Evolutionary conservation across 345 rosid genomes (phyloP).

Genomic region (Alliaria petiolata): DNA sequence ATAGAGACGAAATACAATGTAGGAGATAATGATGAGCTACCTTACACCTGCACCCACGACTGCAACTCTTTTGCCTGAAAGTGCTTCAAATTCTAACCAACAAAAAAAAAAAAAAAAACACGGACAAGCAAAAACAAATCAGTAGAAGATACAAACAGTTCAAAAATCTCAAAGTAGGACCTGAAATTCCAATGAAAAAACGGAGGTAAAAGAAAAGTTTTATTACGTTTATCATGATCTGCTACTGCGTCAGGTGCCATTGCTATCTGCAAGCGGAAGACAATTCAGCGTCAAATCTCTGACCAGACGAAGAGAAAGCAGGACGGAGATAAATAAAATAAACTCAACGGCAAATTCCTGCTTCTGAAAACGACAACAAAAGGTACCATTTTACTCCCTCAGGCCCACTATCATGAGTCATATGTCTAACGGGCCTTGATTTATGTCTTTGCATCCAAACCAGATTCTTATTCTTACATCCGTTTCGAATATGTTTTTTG

Average conservation of each 20-base stretch:
- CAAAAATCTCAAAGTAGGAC: neutral
- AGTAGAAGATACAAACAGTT: neutral
- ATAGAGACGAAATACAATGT: neutral
- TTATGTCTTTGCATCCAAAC: neutral
- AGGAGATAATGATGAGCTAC: constrained; percentile 29
- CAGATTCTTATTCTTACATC: no score
- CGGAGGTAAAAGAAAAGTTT: neutral
- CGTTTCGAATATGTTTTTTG: no score
- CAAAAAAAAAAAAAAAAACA: neutral
- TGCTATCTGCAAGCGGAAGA: constrained; percentile 8
- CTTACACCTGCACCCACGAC: constrained; percentile 91
- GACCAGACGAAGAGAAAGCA: neutral
- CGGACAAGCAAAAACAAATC: neutral
- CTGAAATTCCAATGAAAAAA: neutral
- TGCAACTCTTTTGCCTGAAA: constrained; percentile 59
- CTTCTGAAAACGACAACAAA: constrained; percentile 8
- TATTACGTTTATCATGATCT: constrained; percentile 24
- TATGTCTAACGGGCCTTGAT: constrained; percentile 6
- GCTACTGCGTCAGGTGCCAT: constrained; percentile 39
- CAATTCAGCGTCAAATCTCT: constrained; percentile 18
- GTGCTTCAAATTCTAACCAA: constrained; percentile 29
- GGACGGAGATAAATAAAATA: neutral
- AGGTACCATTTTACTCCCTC: neutral
- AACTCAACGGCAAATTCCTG: constrained; percentile 1
- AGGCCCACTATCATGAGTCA: constrained; percentile 14